Evolutionary conservation across 2,329 filamentous ascomycete species (phyloP).

Genomic region (Trichoderma sp.): DNA sequence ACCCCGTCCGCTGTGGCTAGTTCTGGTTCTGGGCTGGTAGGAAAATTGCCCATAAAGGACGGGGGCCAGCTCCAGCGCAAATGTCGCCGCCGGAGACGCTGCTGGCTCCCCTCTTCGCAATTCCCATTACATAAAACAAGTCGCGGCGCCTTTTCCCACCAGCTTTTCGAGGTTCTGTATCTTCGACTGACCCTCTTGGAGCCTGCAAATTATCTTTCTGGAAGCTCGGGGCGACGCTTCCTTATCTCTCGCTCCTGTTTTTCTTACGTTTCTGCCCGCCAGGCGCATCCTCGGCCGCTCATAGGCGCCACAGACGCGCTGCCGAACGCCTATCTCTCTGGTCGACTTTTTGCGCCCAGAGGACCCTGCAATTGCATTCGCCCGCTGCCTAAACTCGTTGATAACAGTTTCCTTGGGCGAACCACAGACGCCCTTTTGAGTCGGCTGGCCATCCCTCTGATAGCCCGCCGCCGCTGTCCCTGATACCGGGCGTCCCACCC

Average conservation of each 20-base stretch:
- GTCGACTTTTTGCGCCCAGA: slow-evolving; percentile 28
- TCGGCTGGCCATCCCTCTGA: slow-evolving; percentile 10
- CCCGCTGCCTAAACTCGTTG: slow-evolving; percentile 8
- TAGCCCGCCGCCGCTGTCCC: slow-evolving; percentile 4
- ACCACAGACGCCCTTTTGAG: slow-evolving; percentile 2
- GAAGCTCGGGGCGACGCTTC: slow-evolving; percentile 17
- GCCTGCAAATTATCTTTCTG: slow-evolving; percentile 23
- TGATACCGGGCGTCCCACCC: slow-evolving; percentile 28
- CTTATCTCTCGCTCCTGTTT: slow-evolving; percentile 32
- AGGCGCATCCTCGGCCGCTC: slow-evolving; percentile 24
- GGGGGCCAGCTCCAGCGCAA: slow-evolving; percentile 16
- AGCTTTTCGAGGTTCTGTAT: slow-evolving; percentile 32
- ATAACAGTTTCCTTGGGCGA: slow-evolving; percentile 17
- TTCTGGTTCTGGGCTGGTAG: neutral
- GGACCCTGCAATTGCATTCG: slow-evolving; percentile 23
- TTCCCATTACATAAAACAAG: slow-evolving; percentile 45
- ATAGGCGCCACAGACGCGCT: slow-evolving; percentile 34
- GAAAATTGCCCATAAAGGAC: slow-evolving; percentile 14
- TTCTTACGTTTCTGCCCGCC: slow-evolving; percentile 23
- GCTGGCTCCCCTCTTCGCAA: slow-evolving; percentile 32
- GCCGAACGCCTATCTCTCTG: slow-evolving; percentile 30
- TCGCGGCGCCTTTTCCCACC: slow-evolving; percentile 33
- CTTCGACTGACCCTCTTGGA: slow-evolving; percentile 24
- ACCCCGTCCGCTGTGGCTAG: slow-evolving; percentile 9
- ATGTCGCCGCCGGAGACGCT: slow-evolving; percentile 7